These are phyloP conservation scores for Euphorbia celastroides DNA, from an alignment of 441 rosid species.

Conservation along the genomic window DNA sequence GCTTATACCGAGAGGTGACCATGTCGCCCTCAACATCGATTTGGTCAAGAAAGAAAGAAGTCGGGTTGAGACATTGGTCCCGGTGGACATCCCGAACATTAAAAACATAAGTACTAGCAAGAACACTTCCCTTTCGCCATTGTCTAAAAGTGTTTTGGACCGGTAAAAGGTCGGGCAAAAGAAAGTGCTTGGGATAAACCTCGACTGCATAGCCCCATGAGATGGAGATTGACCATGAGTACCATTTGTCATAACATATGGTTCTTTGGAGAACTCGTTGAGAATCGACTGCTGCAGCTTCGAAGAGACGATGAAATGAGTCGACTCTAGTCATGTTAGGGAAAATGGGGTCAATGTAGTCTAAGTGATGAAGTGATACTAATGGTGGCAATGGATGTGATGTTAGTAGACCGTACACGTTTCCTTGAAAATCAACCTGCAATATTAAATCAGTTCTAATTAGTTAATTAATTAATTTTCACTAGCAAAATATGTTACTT, in stretches of 20 bases:
- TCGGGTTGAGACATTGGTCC: conserved; percentile 70
- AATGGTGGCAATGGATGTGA: conserved; percentile 71
- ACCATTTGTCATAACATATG: conserved; percentile 83
- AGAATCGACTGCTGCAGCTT: conserved; percentile 53
- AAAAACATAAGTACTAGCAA: conserved; percentile 44
- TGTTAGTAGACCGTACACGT: conserved; percentile 60
- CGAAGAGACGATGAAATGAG: conserved; percentile 48
- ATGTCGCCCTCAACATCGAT: conserved; percentile 24
- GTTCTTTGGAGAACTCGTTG: conserved; percentile 70
- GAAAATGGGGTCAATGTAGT: conserved; percentile 59
- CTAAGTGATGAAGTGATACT: conserved; percentile 77
- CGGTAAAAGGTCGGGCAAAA: conserved; percentile 44
- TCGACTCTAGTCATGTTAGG: conserved; percentile 56
- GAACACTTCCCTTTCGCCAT: conserved; percentile 39
- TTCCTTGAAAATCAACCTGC: conserved; percentile 76
- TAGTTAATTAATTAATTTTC: too few relatives aligned
- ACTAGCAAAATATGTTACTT: too few relatives aligned
- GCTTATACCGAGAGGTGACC: conserved; percentile 44
- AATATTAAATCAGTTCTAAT: too few relatives aligned
- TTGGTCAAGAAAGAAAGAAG: conserved; percentile 54
- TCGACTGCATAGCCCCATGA: conserved; percentile 95
- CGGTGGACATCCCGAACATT: conserved; percentile 41
- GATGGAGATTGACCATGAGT: conserved; percentile 76
- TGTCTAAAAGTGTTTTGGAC: conserved; percentile 61
- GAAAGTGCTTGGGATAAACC: conserved; percentile 39